phyloP scores from a whole-genome alignment of 1,284 basidiomycete genomes.

The Microbotryum saponariae region DNA sequence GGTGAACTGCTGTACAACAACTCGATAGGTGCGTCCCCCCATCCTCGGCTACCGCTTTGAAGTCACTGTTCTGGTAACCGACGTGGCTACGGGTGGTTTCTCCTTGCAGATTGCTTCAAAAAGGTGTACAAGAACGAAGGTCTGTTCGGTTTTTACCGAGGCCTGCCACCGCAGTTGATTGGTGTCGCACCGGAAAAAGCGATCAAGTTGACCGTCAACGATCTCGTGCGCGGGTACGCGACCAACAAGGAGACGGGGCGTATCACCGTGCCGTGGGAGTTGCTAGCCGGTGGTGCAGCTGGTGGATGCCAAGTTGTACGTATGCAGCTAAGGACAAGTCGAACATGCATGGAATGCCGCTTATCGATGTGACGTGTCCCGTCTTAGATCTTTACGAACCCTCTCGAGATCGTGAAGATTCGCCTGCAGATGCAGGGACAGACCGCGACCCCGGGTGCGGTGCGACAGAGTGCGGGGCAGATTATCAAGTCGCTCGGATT shows the following conservation, averaged over 20 bases:
- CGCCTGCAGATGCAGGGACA: conserved; percentile 95
- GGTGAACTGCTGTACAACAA: conserved; percentile 92
- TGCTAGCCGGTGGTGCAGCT: conserved; percentile 83
- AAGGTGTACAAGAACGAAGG: conserved; percentile 94
- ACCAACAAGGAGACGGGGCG: conserved; percentile 92
- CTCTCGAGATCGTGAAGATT: conserved; percentile 73
- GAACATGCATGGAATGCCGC: too few relatives aligned
- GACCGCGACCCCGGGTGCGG: conserved; percentile 65
- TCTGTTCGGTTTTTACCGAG: conserved; percentile 85
- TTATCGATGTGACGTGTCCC: neutral
- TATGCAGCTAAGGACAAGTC: conserved; percentile 30
- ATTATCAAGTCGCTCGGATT: conserved; percentile 89
- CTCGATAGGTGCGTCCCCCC: conserved; percentile 48
- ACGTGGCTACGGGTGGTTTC: conserved; percentile 4
- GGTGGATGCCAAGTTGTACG: conserved; percentile 95
- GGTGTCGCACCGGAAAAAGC: conserved; percentile 98
- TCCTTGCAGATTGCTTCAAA: conserved; percentile 66
- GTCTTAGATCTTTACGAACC: conserved; percentile 32
- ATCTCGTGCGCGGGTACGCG: conserved; percentile 70
- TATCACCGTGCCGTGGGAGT: conserved; percentile 77
- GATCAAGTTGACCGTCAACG: conserved; percentile 90
- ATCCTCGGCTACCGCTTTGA: neutral
- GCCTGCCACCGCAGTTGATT: conserved; percentile 87
- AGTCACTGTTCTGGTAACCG: neutral
- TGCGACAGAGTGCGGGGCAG: conserved; percentile 76